Evolutionary conservation across 148 eudicot genomes (phyloP), one percentile per base, ranked within the genome.

Genomic region (Nepenthes mirabilis): DNA sequence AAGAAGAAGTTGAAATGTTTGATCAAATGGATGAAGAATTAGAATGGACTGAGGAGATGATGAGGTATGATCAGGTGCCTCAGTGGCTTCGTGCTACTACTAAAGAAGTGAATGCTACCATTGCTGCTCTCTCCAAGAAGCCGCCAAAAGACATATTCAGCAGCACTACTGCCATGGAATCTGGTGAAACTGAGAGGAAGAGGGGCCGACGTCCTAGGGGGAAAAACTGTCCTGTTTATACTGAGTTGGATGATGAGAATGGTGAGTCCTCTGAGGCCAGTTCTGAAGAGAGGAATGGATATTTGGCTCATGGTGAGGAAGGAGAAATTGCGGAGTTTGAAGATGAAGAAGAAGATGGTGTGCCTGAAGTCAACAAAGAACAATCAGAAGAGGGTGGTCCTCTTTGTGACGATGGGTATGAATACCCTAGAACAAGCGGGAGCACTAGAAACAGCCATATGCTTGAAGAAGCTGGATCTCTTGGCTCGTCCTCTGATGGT

Each of bases 21-120:
- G 99, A 93, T 72, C 99, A 89, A 62, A 88, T 93, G 99, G 99
- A 93, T 73, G 99, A 93, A 79, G 96, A 88, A 37, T 68, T 82
- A 58, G 91, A 86, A 43, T 93, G 99, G 99, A 68, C 68, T 6
- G 96, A 86, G 70, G 99, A 88, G 62, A 93, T 86, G 96, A 79
- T 82, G 43, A 81, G 80, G 74, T 89, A 86, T 72, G 91, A 93
- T 65, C 79, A 93, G 74, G 89, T 93, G 13, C 99, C 99, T 58
- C 70, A 89, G 11, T 93, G 99, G 99, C 89, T 93, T 59, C 86
- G 96, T 72, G 87, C 88, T 54, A 69, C 71, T 69, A 83, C 91
- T 32, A 75, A 68, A 68, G 99, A 93, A 65, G 99, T 89, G 45
- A 86, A 83, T 70, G 64, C 82, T 51, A 69, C 87, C 34, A 65